Evolutionary conservation across 768 basidiomycete genomes (phyloP).

Genomic region (Amanita pallidorosea): DNA sequence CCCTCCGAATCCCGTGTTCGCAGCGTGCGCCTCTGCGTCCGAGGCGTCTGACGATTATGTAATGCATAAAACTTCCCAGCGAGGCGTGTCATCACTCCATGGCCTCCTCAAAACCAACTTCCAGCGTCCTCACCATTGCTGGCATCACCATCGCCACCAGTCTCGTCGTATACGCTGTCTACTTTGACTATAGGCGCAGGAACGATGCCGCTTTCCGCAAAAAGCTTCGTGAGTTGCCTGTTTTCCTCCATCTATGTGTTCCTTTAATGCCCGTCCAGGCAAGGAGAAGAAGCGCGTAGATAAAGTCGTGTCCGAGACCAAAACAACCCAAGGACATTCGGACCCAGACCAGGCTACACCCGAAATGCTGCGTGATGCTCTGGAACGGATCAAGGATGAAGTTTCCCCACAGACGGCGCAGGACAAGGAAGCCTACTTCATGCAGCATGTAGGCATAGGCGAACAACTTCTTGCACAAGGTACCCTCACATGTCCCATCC

Average conservation of each 20-base stretch:
- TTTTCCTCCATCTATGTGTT: constrained; percentile 6
- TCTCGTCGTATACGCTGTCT: constrained; percentile 73
- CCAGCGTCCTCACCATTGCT: constrained; percentile 31
- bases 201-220: constrained; percentile 83
- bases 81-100: constrained; percentile 15
- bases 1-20: neutral
- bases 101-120: constrained; percentile 23
- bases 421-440: constrained; percentile 84
- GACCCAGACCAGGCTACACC: constrained; percentile 24
- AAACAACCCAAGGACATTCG: constrained; percentile 24
- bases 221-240: constrained; percentile 58
- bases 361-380: constrained; percentile 49
- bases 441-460: constrained; percentile 79
- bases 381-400: constrained; percentile 63
- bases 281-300: constrained; percentile 88
- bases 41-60: neutral
- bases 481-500: constrained; percentile 14
- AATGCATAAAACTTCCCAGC: constrained; percentile 7
- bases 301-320: constrained; percentile 49
- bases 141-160: constrained; percentile 44
- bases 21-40: neutral
- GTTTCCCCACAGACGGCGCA: constrained; percentile 55
- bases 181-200: constrained; percentile 92
- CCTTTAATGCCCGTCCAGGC: constrained; percentile 32
- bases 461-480: constrained; percentile 77